Percentiles rank a stretch among this genome's conserved stretches.
Conservation (phyloP, 768 basidiomycete genomes). For the Pleurotus sapidus region DNA sequence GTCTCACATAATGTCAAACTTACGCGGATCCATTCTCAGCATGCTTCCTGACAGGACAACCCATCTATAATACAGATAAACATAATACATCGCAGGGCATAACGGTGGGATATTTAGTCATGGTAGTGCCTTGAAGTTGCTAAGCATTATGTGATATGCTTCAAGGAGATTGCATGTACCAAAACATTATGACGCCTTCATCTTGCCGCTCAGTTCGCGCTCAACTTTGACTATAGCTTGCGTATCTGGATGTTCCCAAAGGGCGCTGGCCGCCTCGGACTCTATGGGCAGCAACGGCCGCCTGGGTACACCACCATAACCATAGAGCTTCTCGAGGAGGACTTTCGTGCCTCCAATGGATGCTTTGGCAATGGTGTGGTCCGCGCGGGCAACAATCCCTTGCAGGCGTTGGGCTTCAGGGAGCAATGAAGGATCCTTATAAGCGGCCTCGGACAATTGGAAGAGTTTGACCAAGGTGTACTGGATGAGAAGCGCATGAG, state of each 20-base stretch:
- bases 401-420: constrained; percentile 74
- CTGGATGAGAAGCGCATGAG: constrained; percentile 28
- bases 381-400: constrained; percentile 76
- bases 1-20: too few relatives aligned
- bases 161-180: not conserved
- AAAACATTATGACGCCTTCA: not conserved
- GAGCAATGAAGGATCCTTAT: constrained; percentile 53
- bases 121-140: not conserved
- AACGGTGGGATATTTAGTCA: not conserved
- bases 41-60: too few relatives aligned
- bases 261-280: constrained; percentile 48
- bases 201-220: constrained; percentile 47
- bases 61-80: too few relatives aligned
- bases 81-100: too few relatives aligned
- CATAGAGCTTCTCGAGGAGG: constrained; percentile 68
- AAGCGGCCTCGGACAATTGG: constrained; percentile 56
- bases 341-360: constrained; percentile 85
- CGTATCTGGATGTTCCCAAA: constrained; percentile 75
- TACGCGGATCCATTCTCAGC: too few relatives aligned
- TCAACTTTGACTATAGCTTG: constrained; percentile 68
- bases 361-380: constrained; percentile 74
- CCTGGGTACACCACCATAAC: constrained; percentile 81
- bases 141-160: not conserved
- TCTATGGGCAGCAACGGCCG: constrained; percentile 71
- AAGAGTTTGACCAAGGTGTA: constrained; percentile 58